These are phyloP conservation scores for Blastomyces emzantsi DNA, from an alignment of 2,329 filamentous ascomycete genomes.

Conservation along the genomic window DNA sequence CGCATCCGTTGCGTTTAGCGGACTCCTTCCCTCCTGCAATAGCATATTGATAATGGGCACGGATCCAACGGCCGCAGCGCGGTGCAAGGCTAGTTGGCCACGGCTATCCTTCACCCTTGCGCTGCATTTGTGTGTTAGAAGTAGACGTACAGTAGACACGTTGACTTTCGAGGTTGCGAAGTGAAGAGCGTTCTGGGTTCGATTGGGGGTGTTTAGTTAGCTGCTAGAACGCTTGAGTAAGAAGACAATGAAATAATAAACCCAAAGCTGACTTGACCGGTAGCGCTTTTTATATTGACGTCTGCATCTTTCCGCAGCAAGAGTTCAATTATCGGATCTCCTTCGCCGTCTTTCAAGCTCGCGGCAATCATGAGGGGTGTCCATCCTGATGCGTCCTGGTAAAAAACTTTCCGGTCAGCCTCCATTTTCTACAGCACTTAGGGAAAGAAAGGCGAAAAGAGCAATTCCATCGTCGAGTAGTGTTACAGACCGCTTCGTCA, in stretches of 20 bases:
- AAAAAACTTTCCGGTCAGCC: background rate
- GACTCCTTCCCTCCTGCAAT: conserved; percentile 63
- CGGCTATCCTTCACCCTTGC: conserved; percentile 73
- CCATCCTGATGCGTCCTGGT: conserved; percentile 42
- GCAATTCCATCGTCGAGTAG: background rate
- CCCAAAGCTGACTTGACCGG: conserved; percentile 32
- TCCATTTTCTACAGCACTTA: background rate
- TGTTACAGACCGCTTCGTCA: conserved; percentile 57
- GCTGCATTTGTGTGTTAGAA: conserved; percentile 69
- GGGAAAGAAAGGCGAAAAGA: background rate
- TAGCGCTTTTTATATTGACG: conserved; percentile 35
- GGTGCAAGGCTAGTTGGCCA: conserved; percentile 83
- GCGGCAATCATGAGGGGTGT: conserved; percentile 44
- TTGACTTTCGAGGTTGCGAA: conserved; percentile 88
- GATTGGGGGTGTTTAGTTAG: background rate
- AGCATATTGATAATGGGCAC: conserved; percentile 78
- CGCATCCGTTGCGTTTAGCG: conserved; percentile 71
- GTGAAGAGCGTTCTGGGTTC: conserved; percentile 67
- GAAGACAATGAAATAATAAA: background rate
- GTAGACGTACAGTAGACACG: conserved; percentile 65
- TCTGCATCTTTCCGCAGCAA: conserved; percentile 41
- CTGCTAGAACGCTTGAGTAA: background rate
- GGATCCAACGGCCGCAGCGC: conserved; percentile 81
- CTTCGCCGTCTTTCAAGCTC: conserved; percentile 39
- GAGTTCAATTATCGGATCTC: conserved; percentile 37